Evolutionary conservation across 306 rosid species (phyloP), one percentile per base, ranked within the genome.

Genomic region (Bauhinia variegata): DNA sequence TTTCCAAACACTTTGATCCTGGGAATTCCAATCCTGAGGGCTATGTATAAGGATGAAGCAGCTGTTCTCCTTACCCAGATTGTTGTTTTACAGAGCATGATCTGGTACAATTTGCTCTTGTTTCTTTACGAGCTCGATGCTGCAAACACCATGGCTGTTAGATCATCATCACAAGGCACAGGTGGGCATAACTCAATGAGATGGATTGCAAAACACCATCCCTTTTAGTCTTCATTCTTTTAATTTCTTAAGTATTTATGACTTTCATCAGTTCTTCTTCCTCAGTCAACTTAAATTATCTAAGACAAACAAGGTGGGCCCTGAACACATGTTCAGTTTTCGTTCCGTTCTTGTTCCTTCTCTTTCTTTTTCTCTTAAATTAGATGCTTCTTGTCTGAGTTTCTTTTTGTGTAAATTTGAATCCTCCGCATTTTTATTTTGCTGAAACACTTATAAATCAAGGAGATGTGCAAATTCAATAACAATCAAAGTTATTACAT

Each of bases 1-100:
- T 85, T 93, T 67, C 99, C 99, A 4, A 93, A 93, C 73, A 93
- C 99, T 70, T 81, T 90, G 78, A 86, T 93, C 77, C 84, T 93
- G 1, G 99, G 99, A 38, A 84, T 88, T 58, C 97, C 99, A 11
- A 86, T 93, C 66, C 71, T 90, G 84, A 86, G 77, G 68, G 97
- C 99, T 69, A 93, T 90, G 97, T 93, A 93, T 63, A 87, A 68
- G 9, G 83, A 82, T 19, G 84, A 88, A 78, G 88, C 91, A 28
- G 78, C 68, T 33, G 11, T 16, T 73, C 81, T 88, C 5, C 87
- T 93, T 14, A 76, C 85, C 4, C 96, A 93, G 86, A 80, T 93
- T 63, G 86, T 93, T 71, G 91, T 84, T 68, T 72, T 93, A 30
- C 99, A 93, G 65, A 93, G 99, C 84, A 73, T 93, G 61, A 46